phyloP scores from a whole-genome alignment of 805 yeast genomes.

The Yamadazyma olivae region DNA sequence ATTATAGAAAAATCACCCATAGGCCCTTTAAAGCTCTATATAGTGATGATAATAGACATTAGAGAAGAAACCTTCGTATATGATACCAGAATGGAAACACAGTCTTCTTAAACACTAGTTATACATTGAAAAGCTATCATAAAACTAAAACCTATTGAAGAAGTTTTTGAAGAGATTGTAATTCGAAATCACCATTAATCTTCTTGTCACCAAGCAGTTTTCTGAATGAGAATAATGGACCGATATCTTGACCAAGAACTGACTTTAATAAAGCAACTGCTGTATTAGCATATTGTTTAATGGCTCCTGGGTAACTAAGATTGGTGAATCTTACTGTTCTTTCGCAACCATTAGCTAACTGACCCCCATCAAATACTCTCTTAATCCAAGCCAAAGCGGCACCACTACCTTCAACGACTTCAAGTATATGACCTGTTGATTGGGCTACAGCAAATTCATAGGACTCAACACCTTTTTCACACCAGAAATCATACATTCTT shows the following conservation, averaged over 20 bases:
- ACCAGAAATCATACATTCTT: conserved; percentile 19
- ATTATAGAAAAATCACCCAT: too few species aligned
- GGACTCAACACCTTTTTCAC: conserved; percentile 22
- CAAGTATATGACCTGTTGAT: conserved; percentile 16
- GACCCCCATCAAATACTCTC: conserved; percentile 14
- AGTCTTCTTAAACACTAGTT: too few species aligned
- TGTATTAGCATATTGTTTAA: not conserved
- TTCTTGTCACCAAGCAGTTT: too few species aligned
- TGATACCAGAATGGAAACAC: too few species aligned
- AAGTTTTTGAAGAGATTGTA: not conserved
- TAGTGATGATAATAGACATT: too few species aligned
- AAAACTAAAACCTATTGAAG: too few species aligned
- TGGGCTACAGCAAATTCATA: conserved; percentile 20
- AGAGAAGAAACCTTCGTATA: too few species aligned
- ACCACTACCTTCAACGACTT: conserved; percentile 14
- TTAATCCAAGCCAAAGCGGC: conserved; percentile 19
- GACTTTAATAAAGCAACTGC: not conserved
- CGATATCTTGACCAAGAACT: conserved; percentile 5
- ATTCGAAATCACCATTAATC: too few species aligned
- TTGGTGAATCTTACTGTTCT: conserved; percentile 48
- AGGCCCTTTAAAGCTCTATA: too few species aligned
- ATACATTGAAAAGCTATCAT: too few species aligned
- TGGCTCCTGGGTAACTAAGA: conserved; percentile 41
- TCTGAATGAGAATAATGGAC: too few species aligned
- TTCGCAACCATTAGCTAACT: conserved; percentile 21